Percentiles rank a stretch among this genome's conserved stretches.
Evolutionary conservation across 2,329 filamentous ascomycete species (phyloP).

Genomic region (Calonectria pteridis): DNA sequence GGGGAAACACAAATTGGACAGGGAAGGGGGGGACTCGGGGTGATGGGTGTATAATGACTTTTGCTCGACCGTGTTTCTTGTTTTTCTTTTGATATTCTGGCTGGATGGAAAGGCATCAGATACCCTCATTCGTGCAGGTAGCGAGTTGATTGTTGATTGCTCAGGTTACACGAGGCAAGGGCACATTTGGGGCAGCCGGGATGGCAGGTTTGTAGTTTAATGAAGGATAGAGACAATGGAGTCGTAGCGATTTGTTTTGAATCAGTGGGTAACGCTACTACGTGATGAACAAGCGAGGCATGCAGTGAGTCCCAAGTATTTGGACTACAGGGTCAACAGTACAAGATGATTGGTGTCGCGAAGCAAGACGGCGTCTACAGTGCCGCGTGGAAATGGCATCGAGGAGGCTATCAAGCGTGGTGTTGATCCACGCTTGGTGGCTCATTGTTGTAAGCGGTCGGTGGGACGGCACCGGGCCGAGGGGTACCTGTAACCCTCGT

Average conservation of each 20-base stretch:
- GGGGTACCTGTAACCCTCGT: conserved; percentile 9
- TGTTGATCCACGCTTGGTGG: neutral
- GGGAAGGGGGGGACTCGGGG: neutral
- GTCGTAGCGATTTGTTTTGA: conserved; percentile 21
- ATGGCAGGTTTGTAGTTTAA: conserved; percentile 10
- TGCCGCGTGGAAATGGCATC: neutral
- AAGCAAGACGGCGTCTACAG: neutral
- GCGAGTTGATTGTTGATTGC: conserved; percentile 35
- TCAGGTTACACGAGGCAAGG: conserved; percentile 20
- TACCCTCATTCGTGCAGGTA: conserved; percentile 44
- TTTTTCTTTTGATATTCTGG: conserved; percentile 38
- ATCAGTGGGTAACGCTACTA: neutral
- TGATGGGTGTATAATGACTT: neutral
- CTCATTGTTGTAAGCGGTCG: neutral
- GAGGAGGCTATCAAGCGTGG: neutral
- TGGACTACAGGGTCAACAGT: neutral
- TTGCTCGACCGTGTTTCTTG: conserved; percentile 14
- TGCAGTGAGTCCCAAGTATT: neutral
- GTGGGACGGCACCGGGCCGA: conserved; percentile 20
- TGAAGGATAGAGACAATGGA: conserved; percentile 19
- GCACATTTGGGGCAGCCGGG: neutral
- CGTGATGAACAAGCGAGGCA: neutral
- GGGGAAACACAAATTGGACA: conserved; percentile 2
- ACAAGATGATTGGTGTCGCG: neutral
- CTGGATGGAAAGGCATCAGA: conserved; percentile 45